Conservation (phyloP, 2,329 filamentous ascomycete genomes). For the Verticillium dahliae region DNA sequence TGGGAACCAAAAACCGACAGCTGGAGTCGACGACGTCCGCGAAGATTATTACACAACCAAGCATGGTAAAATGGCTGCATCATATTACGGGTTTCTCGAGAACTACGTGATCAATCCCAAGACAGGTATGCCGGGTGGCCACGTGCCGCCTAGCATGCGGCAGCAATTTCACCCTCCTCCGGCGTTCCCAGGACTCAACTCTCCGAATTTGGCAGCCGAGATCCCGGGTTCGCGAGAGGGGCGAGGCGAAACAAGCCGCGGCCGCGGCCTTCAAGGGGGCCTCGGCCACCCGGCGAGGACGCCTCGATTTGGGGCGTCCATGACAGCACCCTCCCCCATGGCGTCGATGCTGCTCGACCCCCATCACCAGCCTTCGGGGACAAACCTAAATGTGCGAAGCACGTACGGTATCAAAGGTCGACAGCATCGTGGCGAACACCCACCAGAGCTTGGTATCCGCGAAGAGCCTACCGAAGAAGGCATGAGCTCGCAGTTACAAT, state of each 20-base stretch:
- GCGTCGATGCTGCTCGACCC: constrained; percentile 69
- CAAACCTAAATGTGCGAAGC: constrained; percentile 37
- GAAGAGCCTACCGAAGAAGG: constrained; percentile 49
- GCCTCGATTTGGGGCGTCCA: constrained; percentile 35
- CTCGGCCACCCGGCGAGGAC: constrained; percentile 28
- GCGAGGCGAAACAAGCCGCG: constrained; percentile 35
- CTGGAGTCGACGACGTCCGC: constrained; percentile 53
- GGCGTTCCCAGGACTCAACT: constrained; percentile 64
- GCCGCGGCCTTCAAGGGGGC: constrained; percentile 27
- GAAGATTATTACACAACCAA: constrained; percentile 94
- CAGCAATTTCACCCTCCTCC: constrained; percentile 70
- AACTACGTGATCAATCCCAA: constrained; percentile 77
- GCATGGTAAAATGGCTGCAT: constrained; percentile 97
- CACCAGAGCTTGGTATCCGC: constrained; percentile 42
- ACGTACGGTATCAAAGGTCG: constrained; percentile 33
- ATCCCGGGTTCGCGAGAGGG: constrained; percentile 45
- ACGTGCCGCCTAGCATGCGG: constrained; percentile 46
- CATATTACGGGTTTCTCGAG: constrained; percentile 90
- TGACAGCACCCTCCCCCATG: constrained; percentile 57
- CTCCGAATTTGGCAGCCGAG: constrained; percentile 50
- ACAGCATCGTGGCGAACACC: constrained; percentile 36
- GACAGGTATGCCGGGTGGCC: constrained; percentile 52
- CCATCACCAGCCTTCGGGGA: constrained; percentile 61
- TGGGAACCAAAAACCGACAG: constrained; percentile 31
- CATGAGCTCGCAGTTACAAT: constrained; percentile 25